phyloP scores from a whole-genome alignment of 805 yeast species.

The Diddensiella transvaalensis region DNA sequence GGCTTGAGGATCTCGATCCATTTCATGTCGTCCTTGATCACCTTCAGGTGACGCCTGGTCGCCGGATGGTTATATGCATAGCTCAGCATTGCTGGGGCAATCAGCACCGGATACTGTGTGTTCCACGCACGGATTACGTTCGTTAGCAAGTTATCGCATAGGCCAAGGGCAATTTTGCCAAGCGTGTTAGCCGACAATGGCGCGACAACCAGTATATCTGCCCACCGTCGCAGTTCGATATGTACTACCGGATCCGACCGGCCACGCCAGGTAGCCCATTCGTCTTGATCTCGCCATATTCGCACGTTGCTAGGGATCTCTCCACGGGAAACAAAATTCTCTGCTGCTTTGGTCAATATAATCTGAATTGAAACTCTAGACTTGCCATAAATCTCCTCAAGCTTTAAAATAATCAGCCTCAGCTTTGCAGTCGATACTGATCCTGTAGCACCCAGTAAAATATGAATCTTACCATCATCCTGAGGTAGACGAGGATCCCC shows the following conservation, averaged over 20 bases:
- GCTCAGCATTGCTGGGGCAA: conserved; percentile 96
- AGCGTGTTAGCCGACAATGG: conserved; percentile 92
- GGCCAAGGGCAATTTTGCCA: conserved; percentile 83
- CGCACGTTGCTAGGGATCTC: conserved; percentile 65
- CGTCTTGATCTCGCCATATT: conserved; percentile 92
- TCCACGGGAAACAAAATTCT: conserved; percentile 62
- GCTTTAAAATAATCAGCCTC: conserved; percentile 71
- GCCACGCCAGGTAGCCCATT: conserved; percentile 84
- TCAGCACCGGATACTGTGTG: conserved; percentile 77
- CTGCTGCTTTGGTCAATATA: conserved; percentile 81
- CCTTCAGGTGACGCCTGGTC: conserved; percentile 75
- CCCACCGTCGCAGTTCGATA: conserved; percentile 94
- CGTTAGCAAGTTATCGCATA: conserved; percentile 88
- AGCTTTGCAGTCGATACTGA: conserved; percentile 80
- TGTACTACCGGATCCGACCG: conserved; percentile 90
- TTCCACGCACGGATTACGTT: conserved; percentile 95
- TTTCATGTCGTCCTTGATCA: conserved; percentile 85
- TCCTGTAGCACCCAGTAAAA: conserved; percentile 84
- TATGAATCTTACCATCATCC: conserved; percentile 86
- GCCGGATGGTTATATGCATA: conserved; percentile 86
- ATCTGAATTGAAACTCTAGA: conserved; percentile 78
- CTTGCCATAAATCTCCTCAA: conserved; percentile 74
- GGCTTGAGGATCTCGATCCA: conserved; percentile 94
- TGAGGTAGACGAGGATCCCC: conserved; percentile 64
- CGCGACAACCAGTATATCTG: conserved; percentile 88